A percentile compares a stretch with the other conserved stretches of the same genome.
Conservation (phyloP, 345 rosid species). For the Zanthoxylum bungeanum region DNA sequence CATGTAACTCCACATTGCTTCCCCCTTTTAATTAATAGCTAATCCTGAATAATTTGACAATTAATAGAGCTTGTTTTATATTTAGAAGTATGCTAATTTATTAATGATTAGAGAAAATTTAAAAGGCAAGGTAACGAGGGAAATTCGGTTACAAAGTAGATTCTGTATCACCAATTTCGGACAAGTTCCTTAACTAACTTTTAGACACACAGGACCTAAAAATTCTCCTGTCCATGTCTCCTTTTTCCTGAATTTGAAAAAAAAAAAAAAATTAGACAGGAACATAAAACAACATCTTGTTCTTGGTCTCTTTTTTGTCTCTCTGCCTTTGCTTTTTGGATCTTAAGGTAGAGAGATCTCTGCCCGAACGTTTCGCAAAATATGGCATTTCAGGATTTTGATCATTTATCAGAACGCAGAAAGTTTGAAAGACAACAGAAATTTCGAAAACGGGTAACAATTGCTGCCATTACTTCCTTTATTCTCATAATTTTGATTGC, state of each 20-base stretch:
- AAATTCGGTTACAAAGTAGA: constrained; percentile 28
- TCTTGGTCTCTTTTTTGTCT: constrained; percentile 16
- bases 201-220: constrained; percentile 40
- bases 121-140: constrained; percentile 22
- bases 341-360: constrained; percentile 62
- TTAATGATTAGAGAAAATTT: not conserved
- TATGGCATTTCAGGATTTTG: constrained; percentile 97
- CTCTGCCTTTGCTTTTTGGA: constrained; percentile 50
- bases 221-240: constrained; percentile 57
- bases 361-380: constrained; percentile 16
- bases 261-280: not conserved
- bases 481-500: constrained; percentile 36
- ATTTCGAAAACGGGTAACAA: constrained; percentile 39
- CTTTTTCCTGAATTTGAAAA: not conserved
- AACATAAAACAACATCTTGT: no score
- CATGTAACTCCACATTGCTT: not conserved
- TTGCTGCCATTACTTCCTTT: constrained; percentile 35
- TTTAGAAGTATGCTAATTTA: not conserved
- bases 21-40: not conserved
- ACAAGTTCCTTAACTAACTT: constrained; percentile 25
- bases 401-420: constrained; percentile 63
- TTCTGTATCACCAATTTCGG: constrained; percentile 12
- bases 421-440: constrained; percentile 50
- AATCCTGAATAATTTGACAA: not conserved
- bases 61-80: not conserved